A percentile compares a stretch with the other conserved stretches of the same genome.
Conservation (phyloP, 2,329 filamentous ascomycete genomes). For the Chaetomiaceae sp. region DNA sequence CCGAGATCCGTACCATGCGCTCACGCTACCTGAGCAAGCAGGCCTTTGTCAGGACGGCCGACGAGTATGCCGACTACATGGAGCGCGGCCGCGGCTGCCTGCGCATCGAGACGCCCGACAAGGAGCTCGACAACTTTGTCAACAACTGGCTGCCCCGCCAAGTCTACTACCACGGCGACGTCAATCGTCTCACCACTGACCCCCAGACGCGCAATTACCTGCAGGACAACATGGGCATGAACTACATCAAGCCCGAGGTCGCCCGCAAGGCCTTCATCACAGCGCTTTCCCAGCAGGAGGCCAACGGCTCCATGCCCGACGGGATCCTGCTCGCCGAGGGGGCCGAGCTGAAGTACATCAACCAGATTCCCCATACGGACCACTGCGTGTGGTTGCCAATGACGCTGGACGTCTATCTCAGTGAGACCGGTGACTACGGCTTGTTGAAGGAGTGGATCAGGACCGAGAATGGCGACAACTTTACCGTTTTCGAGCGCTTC, state of each 20-base stretch:
- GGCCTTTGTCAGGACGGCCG: conserved; percentile 41
- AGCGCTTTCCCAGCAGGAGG: conserved; percentile 49
- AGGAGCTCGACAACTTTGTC: conserved; percentile 51
- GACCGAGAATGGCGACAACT: conserved; percentile 39
- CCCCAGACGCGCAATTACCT: conserved; percentile 56
- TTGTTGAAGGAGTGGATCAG: conserved; percentile 42
- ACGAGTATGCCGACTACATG: conserved; percentile 48
- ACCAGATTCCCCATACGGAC: conserved; percentile 56
- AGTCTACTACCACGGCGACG: conserved; percentile 54
- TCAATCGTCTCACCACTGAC: conserved; percentile 54
- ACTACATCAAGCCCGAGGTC: conserved; percentile 48
- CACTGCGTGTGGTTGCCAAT: conserved; percentile 56
- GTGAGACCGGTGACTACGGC: conserved; percentile 50
- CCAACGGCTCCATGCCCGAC: conserved; percentile 53
- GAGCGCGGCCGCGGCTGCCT: conserved; percentile 46
- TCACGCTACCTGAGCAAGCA: conserved; percentile 45
- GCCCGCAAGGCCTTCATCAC: conserved; percentile 45
- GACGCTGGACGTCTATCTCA: conserved; percentile 49
- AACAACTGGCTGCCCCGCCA: conserved; percentile 57
- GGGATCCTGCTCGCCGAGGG: conserved; percentile 50
- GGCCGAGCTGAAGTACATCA: conserved; percentile 56
- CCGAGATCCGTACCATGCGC: conserved; percentile 43
- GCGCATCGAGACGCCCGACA: conserved; percentile 49
- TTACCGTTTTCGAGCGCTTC: conserved; percentile 51
- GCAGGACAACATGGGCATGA: conserved; percentile 59